Base-by-base conservation (phyloP, 1,284 basidiomycete species). In the Malassezia brasiliensis region DNA sequence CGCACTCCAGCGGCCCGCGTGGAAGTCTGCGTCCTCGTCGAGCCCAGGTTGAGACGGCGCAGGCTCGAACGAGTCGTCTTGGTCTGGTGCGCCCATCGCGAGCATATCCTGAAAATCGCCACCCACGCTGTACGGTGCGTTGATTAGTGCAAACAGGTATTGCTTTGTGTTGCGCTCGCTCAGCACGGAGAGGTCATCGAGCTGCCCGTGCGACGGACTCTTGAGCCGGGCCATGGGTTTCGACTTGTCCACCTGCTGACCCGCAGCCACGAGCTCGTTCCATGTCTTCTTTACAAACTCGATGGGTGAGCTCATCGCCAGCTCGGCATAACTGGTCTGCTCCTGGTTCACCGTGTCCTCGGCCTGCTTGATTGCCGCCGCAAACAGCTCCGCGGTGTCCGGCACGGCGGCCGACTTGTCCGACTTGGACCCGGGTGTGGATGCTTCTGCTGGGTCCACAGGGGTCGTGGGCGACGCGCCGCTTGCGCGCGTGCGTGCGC, bases 281-380 rank as follows among this genome's bases (percentile, higher is more conserved):
- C 54, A 56, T 3, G 49, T 41, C 32, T 56, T 56, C 17, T 52
- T 32, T 9, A 52, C 49, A 36, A 56, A 56, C 4, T 41, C 42
- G 2, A 56, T 25, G 8, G 54, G 54, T 5, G 36, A 30, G 14
- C 25, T 47, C 9, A 51, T 30, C 1, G 45, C 30, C 28, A 47
- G 14, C 17, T 32, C 35, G n/a, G 11, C 6, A 19, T 47, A 47
- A 12, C 17, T 10, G 5, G 17, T 19, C 15, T 35, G 32, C 17
- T 47, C 45, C 15, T 47, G 30, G 5, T 34, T 10, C 14, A 11
- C 10, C 25, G 11, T 32, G 12, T 34, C 8, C 35, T 47, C 10
- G 1, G 45, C 31, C 11, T 35, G 32, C 14, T n/a, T 20, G 20
- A 47, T 34, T 12, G 32, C 20, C 6, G 32, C 20, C n/a, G 35